Evolutionary conservation across 1,139 yeast genomes (phyloP), one percentile per base, ranked within the genome.

Genomic region (Arxiozyma bovina): DNA sequence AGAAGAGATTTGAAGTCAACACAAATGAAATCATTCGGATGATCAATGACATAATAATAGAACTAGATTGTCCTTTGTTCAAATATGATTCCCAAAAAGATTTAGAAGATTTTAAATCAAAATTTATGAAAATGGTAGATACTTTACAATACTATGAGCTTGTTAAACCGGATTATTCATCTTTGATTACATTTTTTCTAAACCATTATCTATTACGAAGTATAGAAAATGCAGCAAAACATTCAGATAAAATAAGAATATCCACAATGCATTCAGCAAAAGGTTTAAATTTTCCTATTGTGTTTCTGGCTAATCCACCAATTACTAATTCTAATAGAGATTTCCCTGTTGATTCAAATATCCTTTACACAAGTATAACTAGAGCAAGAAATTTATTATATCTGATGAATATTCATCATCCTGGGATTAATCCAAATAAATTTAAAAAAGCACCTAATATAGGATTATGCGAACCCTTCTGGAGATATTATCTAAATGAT

Each of bases 221-320:
- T 43, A 42, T 42, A 1, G 25, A 18, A 11, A 44, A 21, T 6
- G 50, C 12, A 27, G 12, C 27, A 4, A 30, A 58, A 40, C 52
- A 70, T 25, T 61, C 68, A 11, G 63, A 63, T 1, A 46, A 54
- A 56, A 68, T 82, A 8, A 80, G 79, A 53, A 62, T 82, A 2
- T 80, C 87, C 0, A 85, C 93, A 0, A 77, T 85, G 0, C 91
- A 85, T 65, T 75, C 87, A 0, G 82, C 90, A 0, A 85, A 85
- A 61, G 91, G 93, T 0, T 66, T 84, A 8, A 90, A 85, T 60
- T 83, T 80, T 62, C 89, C 90, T 0, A 74, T 83, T 17, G 89
- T 83, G 0, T 84, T 85, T 65, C 60, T 85, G 9, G 65, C 78
- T 17, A 79, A 79, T 1, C 62, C 71, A 15, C 63, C 70, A 27